phyloP scores from a whole-genome alignment of 2,329 filamentous ascomycete species.

The Phaeosphaeria sp. region DNA sequence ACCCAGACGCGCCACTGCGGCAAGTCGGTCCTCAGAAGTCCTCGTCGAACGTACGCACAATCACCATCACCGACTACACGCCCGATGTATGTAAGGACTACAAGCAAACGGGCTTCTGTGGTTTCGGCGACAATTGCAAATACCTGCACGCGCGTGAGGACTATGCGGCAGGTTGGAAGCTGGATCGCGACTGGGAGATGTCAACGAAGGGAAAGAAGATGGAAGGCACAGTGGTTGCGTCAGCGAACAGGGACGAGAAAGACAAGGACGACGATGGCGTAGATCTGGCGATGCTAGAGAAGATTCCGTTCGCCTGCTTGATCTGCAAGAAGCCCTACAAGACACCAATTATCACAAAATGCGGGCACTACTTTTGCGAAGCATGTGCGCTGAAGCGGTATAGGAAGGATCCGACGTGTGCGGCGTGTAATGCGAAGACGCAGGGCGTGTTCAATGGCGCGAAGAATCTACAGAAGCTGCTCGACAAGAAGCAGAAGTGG shows the following conservation, averaged over 20 bases:
- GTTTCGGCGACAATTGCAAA: constrained; percentile 82
- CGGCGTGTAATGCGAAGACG: constrained; percentile 83
- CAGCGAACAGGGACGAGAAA: constrained; percentile 58
- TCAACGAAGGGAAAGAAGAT: constrained; percentile 70
- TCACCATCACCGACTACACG: constrained; percentile 88
- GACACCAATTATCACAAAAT: constrained; percentile 83
- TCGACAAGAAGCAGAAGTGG: constrained; percentile 74
- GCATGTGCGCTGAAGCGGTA: constrained; percentile 86
- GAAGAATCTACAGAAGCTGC: constrained; percentile 79
- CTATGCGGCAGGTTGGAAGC: constrained; percentile 91
- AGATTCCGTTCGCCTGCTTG: constrained; percentile 88
- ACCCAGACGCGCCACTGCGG: constrained; percentile 73
- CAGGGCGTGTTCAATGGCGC: constrained; percentile 90
- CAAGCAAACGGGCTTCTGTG: constrained; percentile 72
- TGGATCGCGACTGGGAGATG: constrained; percentile 93
- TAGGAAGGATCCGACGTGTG: constrained; percentile 84
- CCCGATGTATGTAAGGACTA: constrained; percentile 97
- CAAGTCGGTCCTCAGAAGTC: constrained; percentile 87
- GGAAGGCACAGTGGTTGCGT: constrained; percentile 61
- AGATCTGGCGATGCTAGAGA: constrained; percentile 76
- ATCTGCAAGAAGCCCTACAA: constrained; percentile 83
- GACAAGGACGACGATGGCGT: constrained; percentile 59
- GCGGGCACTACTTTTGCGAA: constrained; percentile 96
- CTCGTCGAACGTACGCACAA: constrained; percentile 85
- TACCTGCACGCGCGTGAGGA: constrained; percentile 79